Evolutionary conservation across 257 asterid genomes (phyloP).

Genomic region (Striga asiatica): DNA sequence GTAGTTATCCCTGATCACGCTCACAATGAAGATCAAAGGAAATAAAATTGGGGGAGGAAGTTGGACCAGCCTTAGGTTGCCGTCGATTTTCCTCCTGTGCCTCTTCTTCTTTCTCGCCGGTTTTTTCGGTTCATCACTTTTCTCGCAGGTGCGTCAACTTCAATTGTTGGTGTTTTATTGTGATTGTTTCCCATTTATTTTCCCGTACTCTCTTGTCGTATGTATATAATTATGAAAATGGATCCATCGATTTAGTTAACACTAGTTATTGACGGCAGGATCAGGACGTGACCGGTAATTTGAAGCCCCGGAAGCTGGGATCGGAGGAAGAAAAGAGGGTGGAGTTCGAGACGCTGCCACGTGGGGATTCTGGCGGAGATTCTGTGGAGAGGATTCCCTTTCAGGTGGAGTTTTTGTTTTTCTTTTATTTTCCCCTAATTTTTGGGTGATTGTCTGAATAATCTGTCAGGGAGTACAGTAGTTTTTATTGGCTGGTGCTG

Average conservation of each 20-base stretch:
- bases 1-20: slow-evolving; percentile 9
- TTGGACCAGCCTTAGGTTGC: slow-evolving; percentile 43
- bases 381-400: slow-evolving; percentile 49
- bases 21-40: slow-evolving; percentile 53
- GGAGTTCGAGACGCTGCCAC: slow-evolving; percentile 36
- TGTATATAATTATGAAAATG: neutral
- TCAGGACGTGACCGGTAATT: slow-evolving; percentile 35
- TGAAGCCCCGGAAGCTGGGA: slow-evolving; percentile 36
- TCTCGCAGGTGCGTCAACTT: slow-evolving; percentile 45
- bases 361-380: slow-evolving; percentile 57
- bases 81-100: slow-evolving; percentile 57
- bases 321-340: slow-evolving; percentile 26
- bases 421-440: neutral
- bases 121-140: slow-evolving; percentile 63
- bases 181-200: neutral
- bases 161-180: neutral
- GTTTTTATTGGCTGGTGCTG: too few species aligned
- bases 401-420: slow-evolving; percentile 39
- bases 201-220: neutral
- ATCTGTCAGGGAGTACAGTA: too few species aligned
- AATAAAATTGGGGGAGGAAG: slow-evolving; percentile 37
- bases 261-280: slow-evolving; percentile 1
- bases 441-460: too few species aligned
- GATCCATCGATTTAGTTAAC: neutral
- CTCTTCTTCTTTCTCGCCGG: slow-evolving; percentile 78